Conservation (phyloP, 805 yeast species). For the Maudiozyma serrabonitensis region DNA sequence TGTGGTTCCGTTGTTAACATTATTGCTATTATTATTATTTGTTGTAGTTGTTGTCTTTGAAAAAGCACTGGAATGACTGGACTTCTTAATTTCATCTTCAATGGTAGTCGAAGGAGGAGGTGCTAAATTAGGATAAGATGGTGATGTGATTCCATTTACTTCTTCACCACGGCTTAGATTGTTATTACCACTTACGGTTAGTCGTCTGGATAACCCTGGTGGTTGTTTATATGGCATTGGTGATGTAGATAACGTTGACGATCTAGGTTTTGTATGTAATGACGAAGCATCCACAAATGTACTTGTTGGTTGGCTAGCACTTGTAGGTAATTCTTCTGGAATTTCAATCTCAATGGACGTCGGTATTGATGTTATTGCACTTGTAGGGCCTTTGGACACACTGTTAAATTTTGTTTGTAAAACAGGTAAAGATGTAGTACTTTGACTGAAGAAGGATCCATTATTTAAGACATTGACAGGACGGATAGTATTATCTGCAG, state of each 20-base stretch:
- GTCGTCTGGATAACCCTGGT: conserved; percentile 20
- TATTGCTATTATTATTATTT: conserved; percentile 3
- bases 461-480: conserved; percentile 12
- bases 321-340: conserved; percentile 37
- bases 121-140: not conserved
- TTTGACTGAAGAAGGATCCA: conserved; percentile 18
- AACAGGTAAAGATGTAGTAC: conserved; percentile 22
- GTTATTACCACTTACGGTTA: conserved; percentile 22
- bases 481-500: conserved; percentile 4
- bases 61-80: not conserved
- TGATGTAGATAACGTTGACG: conserved; percentile 25
- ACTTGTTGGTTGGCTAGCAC: conserved; percentile 13
- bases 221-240: conserved; percentile 12
- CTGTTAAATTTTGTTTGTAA: conserved; percentile 23
- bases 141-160: too few species aligned
- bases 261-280: conserved; percentile 18
- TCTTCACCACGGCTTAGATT: not conserved
- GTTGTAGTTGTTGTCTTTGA: conserved; percentile 1
- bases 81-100: not conserved
- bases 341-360: conserved; percentile 61
- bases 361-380: conserved; percentile 33
- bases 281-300: not conserved
- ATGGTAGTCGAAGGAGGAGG: conserved; percentile 1
- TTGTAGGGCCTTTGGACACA: conserved; percentile 15
- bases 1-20: not conserved